Base-by-base conservation (phyloP, 1,284 basidiomycete species). In the Coniophora puteana region DNA sequence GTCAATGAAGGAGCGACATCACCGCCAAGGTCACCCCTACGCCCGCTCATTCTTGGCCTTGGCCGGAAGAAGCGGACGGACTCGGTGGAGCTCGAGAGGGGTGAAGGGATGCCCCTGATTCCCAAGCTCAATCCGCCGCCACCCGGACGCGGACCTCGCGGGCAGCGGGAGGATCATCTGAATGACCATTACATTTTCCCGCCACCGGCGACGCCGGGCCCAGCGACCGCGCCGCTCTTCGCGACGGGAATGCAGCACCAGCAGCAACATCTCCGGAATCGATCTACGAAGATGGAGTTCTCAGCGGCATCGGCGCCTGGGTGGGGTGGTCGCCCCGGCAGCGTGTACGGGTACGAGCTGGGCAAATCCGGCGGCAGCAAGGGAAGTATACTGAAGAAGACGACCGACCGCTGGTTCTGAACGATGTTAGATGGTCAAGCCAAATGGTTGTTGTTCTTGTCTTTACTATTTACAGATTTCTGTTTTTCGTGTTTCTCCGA, bases 161-260 rank as follows among this genome's bases (percentile, higher is more conserved):
- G n/a, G n/a, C n/a, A n/a, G 62, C 20, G 46, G 63, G 23, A 54
- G 43, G 62, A 62, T 43, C 62, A 68, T 24, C 42, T 66, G 24
- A 51, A 59, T 29, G 62, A 63, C 22, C 51, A 66, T 44, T 69
- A 59, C 47, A 61, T 65, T 8, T 70, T 68, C 40, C 68, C 68
- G 29, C 63, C 66, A 4, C 14, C 36, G 13, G 8, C 29, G 11
- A 18, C 36, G 14, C 22, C 44, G 21, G 28, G 21, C 17, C n/a
- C 21, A 22, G 12, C 27, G n/a, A 30, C 41, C 18, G 25, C 38
- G 12, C n/a, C n/a, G n/a, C n/a, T n/a, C n/a, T n/a, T n/a, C n/a
- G n/a, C n/a, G n/a, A n/a, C n/a, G n/a, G n/a, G n/a, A n/a, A n/a
- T n/a, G n/a, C n/a, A n/a, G n/a, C n/a, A n/a, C n/a, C n/a, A n/a